Conservation (phyloP, 257 asterid genomes). For the Solanum neorickii region DNA sequence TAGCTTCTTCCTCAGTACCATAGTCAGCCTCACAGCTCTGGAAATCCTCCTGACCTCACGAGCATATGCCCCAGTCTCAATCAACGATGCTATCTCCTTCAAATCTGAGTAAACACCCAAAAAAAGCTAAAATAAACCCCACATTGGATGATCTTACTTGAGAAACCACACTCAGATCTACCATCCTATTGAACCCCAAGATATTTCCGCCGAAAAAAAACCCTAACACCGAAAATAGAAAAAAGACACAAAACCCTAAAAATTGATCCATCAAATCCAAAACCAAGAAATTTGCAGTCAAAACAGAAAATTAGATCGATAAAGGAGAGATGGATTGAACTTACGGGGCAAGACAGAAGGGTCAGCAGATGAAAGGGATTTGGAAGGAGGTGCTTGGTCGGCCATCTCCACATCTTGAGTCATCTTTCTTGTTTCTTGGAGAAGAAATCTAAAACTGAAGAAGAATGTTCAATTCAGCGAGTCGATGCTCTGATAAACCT, state of each 20-base stretch:
- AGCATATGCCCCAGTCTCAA: constrained; percentile 74
- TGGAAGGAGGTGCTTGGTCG: constrained; percentile 51
- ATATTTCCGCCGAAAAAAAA: not conserved
- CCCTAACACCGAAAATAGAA: not conserved
- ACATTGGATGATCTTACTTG: not conserved
- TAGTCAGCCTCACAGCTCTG: constrained; percentile 62
- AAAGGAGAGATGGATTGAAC: not conserved
- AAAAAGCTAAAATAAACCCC: not conserved
- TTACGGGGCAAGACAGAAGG: constrained; percentile 49
- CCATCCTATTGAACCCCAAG: not conserved
- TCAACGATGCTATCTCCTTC: constrained; percentile 64
- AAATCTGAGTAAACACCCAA: constrained; percentile 30
- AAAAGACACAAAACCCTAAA: not conserved
- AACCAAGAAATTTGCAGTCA: not conserved
- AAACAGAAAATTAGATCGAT: not conserved
- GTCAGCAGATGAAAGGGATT: constrained; percentile 20
- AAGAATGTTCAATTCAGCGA: not conserved
- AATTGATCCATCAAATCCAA: not conserved
- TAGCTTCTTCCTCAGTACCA: constrained; percentile 61
- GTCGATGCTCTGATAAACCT: constrained; percentile 1
- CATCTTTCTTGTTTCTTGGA: constrained; percentile 18
- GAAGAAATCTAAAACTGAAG: not conserved
- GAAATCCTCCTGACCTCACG: constrained; percentile 66
- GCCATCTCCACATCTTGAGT: constrained; percentile 78
- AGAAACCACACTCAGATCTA: not conserved